Evolutionary conservation across 164 flowering plant species (phyloP), one percentile per base, ranked within the genome.

Genomic region (Cinnamomum micranthum): DNA sequence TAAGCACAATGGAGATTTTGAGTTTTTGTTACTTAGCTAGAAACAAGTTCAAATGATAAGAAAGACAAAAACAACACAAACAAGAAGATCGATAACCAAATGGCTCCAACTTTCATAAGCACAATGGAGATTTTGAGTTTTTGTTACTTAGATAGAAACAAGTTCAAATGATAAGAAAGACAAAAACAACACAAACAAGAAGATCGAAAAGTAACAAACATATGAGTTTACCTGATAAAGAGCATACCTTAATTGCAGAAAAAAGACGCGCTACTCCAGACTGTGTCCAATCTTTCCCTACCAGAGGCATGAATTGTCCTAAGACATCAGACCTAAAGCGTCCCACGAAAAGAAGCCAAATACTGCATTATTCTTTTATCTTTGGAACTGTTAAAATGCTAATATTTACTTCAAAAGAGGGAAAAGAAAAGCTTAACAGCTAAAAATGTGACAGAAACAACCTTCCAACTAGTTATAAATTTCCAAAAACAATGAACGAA

Each of bases 301-400:
- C 97, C 75, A 95, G 86, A 75, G 99, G 99, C 99, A 95, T 95
- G 81, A 95, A 91, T 74, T 95, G 99, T 31, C 99, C 99, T 35
- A 95, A 87, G 77, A 95, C 97, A 86, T 95, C 99, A 68, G 99
- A 95, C 84, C 98, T 95, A 41, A 51, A 66, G 65, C 4, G 82
- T 55, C n/a, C 17, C 17, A 55, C 2, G 2, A 55, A 66, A 58
- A 75, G 72, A 60, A 79, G 65, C 64, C 35, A 69, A 41, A 68
- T 28, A 35, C 19, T 25, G 9, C 35, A 19, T 55, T 27, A 62
- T 20, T 71, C 35, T 24, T 64, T 27, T 20, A 20, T 3, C 28
- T 12, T 31, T 28, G 47, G 69, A 67, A 27, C 6, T 31, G n/a
- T 35, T 15, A 67, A 65, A 28, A 67, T 67, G 50, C 47, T 28